These are phyloP conservation scores for Ligustrum vulgare DNA, from an alignment of 257 asterid species.

Conservation along the genomic window DNA sequence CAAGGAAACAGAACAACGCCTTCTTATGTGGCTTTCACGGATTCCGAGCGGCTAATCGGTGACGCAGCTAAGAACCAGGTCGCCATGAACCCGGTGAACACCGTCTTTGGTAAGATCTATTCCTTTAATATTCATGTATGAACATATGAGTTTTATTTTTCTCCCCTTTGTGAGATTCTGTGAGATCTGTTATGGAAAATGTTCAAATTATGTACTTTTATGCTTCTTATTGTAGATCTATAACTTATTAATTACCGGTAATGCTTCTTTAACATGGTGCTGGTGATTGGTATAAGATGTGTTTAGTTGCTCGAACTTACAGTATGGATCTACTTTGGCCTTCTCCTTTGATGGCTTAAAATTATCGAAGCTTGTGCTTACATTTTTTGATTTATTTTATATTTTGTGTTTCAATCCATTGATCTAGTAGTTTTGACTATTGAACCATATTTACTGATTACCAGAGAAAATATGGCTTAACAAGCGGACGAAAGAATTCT, in stretches of 20 bases:
- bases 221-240: neutral
- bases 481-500: too few relatives aligned
- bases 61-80: neutral
- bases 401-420: too few relatives aligned
- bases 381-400: too few relatives aligned
- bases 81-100: neutral
- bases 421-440: too few relatives aligned
- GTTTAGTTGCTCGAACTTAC: neutral
- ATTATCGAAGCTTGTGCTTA: too few relatives aligned
- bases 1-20: neutral
- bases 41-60: neutral
- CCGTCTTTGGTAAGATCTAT: neutral
- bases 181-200: neutral
- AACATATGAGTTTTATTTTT: too few relatives aligned
- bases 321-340: neutral
- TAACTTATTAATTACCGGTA: neutral
- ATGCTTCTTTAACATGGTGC: too few relatives aligned
- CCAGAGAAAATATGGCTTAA: too few relatives aligned
- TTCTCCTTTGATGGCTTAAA: too few relatives aligned
- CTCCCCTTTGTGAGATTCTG: neutral
- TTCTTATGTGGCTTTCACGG: neutral
- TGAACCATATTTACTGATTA: too few relatives aligned
- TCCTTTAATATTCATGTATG: neutral
- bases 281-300: neutral
- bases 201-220: too few relatives aligned